Conservation (phyloP, 352 stramenopile species). For the Peronospora destructor region DNA sequence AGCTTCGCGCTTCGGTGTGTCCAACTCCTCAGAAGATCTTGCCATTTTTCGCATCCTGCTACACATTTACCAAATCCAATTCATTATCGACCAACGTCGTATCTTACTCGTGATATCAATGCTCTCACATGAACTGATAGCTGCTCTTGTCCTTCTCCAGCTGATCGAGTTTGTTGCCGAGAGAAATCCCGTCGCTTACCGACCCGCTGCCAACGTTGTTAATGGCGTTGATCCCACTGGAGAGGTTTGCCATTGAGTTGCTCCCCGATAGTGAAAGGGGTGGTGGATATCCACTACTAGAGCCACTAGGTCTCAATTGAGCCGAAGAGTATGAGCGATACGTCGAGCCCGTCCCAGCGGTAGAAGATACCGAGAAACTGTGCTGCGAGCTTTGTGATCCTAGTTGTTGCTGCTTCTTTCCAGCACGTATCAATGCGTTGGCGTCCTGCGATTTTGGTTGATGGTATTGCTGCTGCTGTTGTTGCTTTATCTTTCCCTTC, state of each 20-base stretch:
- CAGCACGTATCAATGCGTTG: slow-evolving; percentile 16
- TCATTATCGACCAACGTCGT: slow-evolving; percentile 2
- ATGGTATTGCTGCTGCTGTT: slow-evolving; percentile 23
- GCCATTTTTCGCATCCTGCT: no score
- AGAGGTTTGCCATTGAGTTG: slow-evolving; percentile 26
- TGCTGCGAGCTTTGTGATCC: slow-evolving; percentile 25
- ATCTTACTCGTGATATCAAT: background rate
- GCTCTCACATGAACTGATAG: slow-evolving; percentile 38
- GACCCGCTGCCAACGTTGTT: slow-evolving; percentile 17
- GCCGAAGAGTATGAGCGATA: slow-evolving; percentile 30
- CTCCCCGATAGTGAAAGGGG: slow-evolving; percentile 36
- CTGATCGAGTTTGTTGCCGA: slow-evolving; percentile 69
- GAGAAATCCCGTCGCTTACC: slow-evolving; percentile 28
- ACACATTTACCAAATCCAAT: background rate
- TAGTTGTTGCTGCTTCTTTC: slow-evolving; percentile 27
- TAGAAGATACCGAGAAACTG: slow-evolving; percentile 32
- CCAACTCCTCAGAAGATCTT: no score
- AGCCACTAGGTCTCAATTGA: slow-evolving; percentile 26
- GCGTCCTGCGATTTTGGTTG: slow-evolving; percentile 20
- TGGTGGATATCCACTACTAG: slow-evolving; percentile 23
- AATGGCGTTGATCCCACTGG: slow-evolving; percentile 2
- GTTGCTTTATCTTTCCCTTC: slow-evolving; percentile 28
- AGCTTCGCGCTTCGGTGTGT: slow-evolving; percentile 37
- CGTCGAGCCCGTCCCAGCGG: slow-evolving; percentile 25
- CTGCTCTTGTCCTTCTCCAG: slow-evolving; percentile 61